Percentiles rank a stretch among this genome's conserved stretches.
Conservation (phyloP, 1,139 yeast species). For the Eremothecium gossypii region DNA sequence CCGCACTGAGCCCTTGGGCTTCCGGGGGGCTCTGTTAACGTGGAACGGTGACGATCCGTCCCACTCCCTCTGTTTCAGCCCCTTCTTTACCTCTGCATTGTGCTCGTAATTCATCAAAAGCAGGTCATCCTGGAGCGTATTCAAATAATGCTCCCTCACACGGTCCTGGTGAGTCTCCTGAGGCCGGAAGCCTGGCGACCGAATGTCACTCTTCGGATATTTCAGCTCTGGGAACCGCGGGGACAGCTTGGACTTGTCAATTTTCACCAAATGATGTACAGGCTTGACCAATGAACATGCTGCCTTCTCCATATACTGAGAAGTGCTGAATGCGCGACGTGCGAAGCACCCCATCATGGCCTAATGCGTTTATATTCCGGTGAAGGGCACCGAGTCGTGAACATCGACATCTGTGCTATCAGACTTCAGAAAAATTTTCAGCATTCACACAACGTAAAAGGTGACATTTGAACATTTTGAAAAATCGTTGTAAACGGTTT, state of each 20-base stretch:
- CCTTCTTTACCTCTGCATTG: slow-evolving; percentile 41
- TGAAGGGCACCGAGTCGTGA: background rate
- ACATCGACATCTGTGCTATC: background rate
- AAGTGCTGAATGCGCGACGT: background rate
- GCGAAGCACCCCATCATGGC: background rate
- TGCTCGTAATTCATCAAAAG: slow-evolving; percentile 71
- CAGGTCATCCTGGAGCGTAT: slow-evolving; percentile 67
- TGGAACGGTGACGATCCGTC: slow-evolving; percentile 86
- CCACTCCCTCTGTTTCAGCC: slow-evolving; percentile 76
- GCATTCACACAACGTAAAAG: background rate
- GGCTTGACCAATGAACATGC: slow-evolving; percentile 80
- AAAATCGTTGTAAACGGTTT: slow-evolving; percentile 1
- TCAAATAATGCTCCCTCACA: slow-evolving; percentile 64
- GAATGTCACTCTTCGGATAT: slow-evolving; percentile 57
- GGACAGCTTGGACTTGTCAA: slow-evolving; percentile 60
- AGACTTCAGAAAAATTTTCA: background rate
- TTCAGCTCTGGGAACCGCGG: slow-evolving; percentile 62
- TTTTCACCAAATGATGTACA: slow-evolving; percentile 79
- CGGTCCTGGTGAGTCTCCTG: slow-evolving; percentile 67
- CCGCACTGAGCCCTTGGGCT: slow-evolving; percentile 56
- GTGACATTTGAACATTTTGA: background rate
- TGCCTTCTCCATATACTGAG: slow-evolving; percentile 34
- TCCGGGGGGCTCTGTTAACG: slow-evolving; percentile 60
- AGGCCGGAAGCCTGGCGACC: slow-evolving; percentile 72
- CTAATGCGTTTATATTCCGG: background rate